Base-by-base conservation (phyloP, 805 yeast species). In the Yarrowia sp. region DNA sequence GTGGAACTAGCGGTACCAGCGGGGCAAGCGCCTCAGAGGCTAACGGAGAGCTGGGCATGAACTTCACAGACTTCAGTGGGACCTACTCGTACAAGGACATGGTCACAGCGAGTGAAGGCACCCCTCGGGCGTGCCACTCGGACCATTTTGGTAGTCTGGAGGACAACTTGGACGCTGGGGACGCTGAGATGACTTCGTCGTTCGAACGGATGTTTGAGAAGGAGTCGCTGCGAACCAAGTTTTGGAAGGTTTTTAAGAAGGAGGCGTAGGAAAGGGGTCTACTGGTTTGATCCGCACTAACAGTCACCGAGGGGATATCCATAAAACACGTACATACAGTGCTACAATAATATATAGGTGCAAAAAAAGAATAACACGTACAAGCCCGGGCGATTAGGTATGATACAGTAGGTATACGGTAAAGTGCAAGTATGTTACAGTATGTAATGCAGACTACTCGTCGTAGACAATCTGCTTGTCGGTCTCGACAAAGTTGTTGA, bases 401-500 rank as follows among this genome's bases (percentile, higher is more conserved):
- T n/a, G n/a, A n/a, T n/a, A n/a, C n/a, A n/a, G n/a, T n/a, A n/a
- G n/a, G n/a, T n/a, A n/a, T n/a, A n/a, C n/a, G n/a, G n/a, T n/a
- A n/a, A n/a, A n/a, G n/a, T n/a, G n/a, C n/a, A n/a, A n/a, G n/a
- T n/a, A n/a, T n/a, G n/a, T n/a, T n/a, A n/a, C n/a, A n/a, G n/a
- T n/a, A n/a, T n/a, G n/a, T n/a, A n/a, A n/a, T n/a, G n/a, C n/a
- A 14, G 13, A 18, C 25, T 9, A 51, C 42, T 51, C 58, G 5
- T 33, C 42, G 38, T 55, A 55, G n/a, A 65, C 62, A 31, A 67
- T 65, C 29, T 27, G 21, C 56, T 61, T 61, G 31, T 67, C 70
- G 16, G 64, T 39, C 38, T 60, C 64, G n/a, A 65, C 59, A 47
- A 61, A 68, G 51, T 63, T 38, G 27, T 77, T 81, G 70, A 83